phyloP scores from a whole-genome alignment of 192 early-diverging fungal species.

The Gryganskiella cystojenkinii region DNA sequence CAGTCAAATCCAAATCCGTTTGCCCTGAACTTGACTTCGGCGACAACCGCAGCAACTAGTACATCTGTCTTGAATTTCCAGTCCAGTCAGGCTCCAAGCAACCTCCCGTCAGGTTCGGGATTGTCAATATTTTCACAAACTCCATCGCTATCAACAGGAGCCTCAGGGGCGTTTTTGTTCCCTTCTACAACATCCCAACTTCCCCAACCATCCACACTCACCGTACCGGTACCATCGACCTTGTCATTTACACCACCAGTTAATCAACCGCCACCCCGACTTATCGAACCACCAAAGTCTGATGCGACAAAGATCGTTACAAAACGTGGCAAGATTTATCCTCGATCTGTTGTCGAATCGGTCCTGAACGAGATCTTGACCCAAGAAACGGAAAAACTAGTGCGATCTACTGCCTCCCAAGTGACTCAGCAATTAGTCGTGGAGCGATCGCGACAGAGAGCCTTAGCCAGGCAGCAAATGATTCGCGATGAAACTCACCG shows the following conservation, averaged over 20 bases:
- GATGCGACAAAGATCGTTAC: constrained; percentile 27
- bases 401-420: constrained; percentile 23
- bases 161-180: background rate
- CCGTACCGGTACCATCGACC: background rate
- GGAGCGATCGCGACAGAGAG: constrained; percentile 29
- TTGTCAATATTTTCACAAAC: no score
- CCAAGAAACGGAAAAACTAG: constrained; percentile 14
- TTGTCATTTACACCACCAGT: background rate
- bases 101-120: no score
- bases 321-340: constrained; percentile 26
- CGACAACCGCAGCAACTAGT: no score
- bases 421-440: constrained; percentile 13
- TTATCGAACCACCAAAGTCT: constrained; percentile 7
- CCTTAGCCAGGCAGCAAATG: constrained; percentile 9
- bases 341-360: constrained; percentile 25
- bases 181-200: background rate
- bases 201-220: background rate
- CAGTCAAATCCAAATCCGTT: no score
- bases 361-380: constrained; percentile 16
- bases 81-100: no score
- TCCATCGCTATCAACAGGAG: background rate
- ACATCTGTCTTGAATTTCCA: no score
- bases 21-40: no score
- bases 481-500: constrained; percentile 3
- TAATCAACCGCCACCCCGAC: background rate